A percentile compares a stretch with the other conserved stretches of the same genome.
These are phyloP conservation scores for Paramecium octaurelia DNA, from an alignment of 73 alveolate genomes.

Conservation along the genomic window DNA sequence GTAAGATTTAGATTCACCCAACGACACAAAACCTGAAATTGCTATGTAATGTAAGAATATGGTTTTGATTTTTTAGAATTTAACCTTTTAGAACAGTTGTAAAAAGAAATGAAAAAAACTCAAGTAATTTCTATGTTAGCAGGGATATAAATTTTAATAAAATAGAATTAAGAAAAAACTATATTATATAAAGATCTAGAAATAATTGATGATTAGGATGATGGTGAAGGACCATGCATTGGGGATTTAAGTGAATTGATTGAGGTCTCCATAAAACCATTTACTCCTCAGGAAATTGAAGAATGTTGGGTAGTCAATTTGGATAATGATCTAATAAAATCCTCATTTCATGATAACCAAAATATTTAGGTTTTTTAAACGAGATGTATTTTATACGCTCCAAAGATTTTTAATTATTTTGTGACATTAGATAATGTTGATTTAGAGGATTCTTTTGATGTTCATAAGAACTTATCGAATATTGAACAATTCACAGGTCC, in stretches of 20 bases:
- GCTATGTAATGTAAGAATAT: background rate
- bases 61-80: background rate
- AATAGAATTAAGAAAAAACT: background rate
- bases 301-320: background rate
- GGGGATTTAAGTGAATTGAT: background rate
- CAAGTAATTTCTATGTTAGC: background rate
- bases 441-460: slow-evolving; percentile 43
- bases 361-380: background rate
- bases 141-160: background rate
- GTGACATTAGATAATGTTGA: background rate
- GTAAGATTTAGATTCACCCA: background rate
- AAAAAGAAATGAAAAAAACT: slow-evolving; percentile 15
- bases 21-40: background rate
- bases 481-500: slow-evolving; percentile 59
- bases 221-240: background rate
- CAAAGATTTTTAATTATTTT: background rate
- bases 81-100: background rate
- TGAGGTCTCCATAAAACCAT: background rate
- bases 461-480: slow-evolving; percentile 52
- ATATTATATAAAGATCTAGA: background rate
- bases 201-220: background rate
- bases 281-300: background rate
- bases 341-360: background rate
- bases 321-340: background rate
- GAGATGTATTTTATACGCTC: slow-evolving; percentile 15